Evolutionary conservation across 2,329 filamentous ascomycete genomes (phyloP), one percentile per base, ranked within the genome.

Genomic region (Pseudocercospora pini-densiflorae): DNA sequence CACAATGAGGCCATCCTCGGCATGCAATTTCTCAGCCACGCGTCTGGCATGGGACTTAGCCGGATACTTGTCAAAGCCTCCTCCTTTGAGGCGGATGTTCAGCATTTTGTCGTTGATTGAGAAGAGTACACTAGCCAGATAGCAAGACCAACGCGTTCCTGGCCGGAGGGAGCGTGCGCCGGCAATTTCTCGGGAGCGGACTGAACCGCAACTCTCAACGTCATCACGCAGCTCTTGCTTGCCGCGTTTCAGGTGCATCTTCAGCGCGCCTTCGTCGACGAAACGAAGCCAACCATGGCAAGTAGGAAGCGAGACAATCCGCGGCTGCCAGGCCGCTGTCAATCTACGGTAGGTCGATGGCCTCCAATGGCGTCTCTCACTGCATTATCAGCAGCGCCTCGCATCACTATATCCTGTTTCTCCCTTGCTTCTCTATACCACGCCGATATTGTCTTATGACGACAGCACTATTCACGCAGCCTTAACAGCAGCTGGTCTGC

Each of bases 31-130:
- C 66, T 92, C 88, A 63, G 89, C 91, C 16, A 97, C 93, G 66
- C 90, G 90, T 73, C 87, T 87, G 65, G 92, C 93, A 80, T 99
- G 94, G 23, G 87, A 84, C 83, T 97, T 98, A 74, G 91, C 94
- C 31, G 95, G 95, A 72, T 90, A 90, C 77, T 89, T 89, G 63
- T 74, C 64, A 2, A 70, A 61, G 21, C 64, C 65, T 14, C 53
- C 51, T 9, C 29, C 61, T 16, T 59, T 9, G 14, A 67, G 29
- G 14, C 40, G 58, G 43, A 70, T 66, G 54, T 27, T 61, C 40
- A 71, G 27, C 16, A 57, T 58, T 7, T 23, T 43, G 55, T 10
- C 53, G 27, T 14, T 29, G 12, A 14, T 10, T 21, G 9, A 2
- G 47, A n/a, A 12, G 2, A 27, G 14, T 21, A 24, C 12, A 7